Conservation (phyloP, 768 basidiomycete genomes). For the Kwoniella sp. region DNA sequence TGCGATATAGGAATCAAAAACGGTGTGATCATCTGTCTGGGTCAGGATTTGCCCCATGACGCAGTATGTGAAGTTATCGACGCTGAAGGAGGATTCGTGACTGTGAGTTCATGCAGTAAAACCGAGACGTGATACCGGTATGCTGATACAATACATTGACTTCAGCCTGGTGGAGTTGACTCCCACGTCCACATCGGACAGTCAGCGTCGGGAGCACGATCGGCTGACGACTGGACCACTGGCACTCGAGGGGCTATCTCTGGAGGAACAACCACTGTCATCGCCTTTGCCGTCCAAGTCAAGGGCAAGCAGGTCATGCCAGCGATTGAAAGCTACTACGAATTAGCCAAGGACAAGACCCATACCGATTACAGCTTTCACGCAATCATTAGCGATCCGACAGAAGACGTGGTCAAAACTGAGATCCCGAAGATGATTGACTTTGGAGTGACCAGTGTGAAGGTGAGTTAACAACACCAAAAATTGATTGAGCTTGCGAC, state of each 20-base stretch:
- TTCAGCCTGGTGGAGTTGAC: conserved; percentile 56
- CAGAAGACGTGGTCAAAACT: conserved; percentile 49
- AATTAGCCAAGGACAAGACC: conserved; percentile 48
- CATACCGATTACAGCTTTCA: conserved; percentile 56
- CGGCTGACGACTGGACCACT: conserved; percentile 55
- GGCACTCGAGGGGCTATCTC: conserved; percentile 53
- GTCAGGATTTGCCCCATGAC: conserved; percentile 26
- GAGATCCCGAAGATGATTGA: conserved; percentile 56
- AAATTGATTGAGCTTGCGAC: neutral
- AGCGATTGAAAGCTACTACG: conserved; percentile 56
- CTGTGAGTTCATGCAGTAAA: too few relatives aligned
- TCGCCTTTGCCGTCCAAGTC: conserved; percentile 57
- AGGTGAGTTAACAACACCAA: conserved; percentile 33
- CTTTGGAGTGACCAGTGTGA: conserved; percentile 55
- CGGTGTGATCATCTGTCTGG: conserved; percentile 53
- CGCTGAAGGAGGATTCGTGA: conserved; percentile 56
- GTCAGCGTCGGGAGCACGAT: conserved; percentile 39
- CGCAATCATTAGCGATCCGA: conserved; percentile 57
- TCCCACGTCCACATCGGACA: conserved; percentile 58
- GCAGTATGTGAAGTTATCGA: conserved; percentile 53
- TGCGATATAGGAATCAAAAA: conserved; percentile 58
- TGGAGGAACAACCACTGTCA: conserved; percentile 57
- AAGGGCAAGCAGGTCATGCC: conserved; percentile 34
- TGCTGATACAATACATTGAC: neutral
- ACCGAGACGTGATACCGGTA: too few relatives aligned